Conservation (phyloP, 83 land plant species). For the Picea abies region DNA sequence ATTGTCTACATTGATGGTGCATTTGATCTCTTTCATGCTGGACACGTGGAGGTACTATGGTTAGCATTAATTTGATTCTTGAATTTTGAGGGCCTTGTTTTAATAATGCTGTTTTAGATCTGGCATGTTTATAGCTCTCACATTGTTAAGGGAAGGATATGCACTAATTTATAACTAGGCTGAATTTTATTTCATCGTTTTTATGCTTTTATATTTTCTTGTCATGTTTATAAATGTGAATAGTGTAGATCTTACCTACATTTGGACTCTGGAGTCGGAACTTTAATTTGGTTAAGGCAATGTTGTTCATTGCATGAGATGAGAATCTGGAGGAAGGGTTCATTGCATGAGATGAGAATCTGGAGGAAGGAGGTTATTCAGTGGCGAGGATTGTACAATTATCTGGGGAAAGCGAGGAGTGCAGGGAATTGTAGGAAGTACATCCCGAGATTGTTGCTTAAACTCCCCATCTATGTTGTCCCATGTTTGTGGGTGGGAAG, state of each 20-base stretch:
- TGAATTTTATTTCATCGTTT: too few relatives aligned
- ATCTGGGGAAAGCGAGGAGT: background rate
- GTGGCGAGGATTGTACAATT: background rate
- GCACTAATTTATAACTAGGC: too few relatives aligned
- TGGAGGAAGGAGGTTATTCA: background rate
- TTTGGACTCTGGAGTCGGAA: background rate
- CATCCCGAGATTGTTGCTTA: background rate
- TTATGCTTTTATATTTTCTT: too few relatives aligned
- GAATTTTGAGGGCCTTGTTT: background rate
- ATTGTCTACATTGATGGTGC: constrained; percentile 97
- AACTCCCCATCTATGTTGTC: background rate
- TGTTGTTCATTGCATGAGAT: background rate
- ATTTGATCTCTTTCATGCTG: constrained; percentile 97
- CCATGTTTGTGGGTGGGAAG: background rate
- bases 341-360: too few relatives aligned
- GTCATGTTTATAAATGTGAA: too few relatives aligned
- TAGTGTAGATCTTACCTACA: background rate
- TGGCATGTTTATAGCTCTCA: too few relatives aligned
- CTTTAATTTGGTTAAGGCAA: background rate
- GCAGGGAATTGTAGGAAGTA: background rate
- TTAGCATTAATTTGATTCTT: background rate
- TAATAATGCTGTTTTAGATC: background rate
- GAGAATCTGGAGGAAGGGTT: too few relatives aligned
- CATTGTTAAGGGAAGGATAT: too few relatives aligned
- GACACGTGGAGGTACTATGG: constrained; percentile 86